These are phyloP conservation scores for Populus hybrid DNA, from an alignment of 441 rosid genomes.

Conservation along the genomic window DNA sequence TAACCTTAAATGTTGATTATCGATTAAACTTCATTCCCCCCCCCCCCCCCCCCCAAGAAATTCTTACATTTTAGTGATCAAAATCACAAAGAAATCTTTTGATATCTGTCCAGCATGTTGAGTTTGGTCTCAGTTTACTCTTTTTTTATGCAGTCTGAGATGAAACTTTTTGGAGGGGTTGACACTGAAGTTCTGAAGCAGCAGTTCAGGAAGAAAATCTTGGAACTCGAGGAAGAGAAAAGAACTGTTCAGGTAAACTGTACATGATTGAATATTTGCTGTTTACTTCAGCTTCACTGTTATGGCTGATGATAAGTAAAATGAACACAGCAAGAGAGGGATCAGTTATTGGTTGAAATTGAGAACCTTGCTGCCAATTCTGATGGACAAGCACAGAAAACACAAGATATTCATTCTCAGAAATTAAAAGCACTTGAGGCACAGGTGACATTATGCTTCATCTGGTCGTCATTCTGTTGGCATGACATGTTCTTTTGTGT, in stretches of 20 bases:
- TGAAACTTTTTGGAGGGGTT: conserved; percentile 81
- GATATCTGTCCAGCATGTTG: neutral
- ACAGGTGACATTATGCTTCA: conserved; percentile 43
- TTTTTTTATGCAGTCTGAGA: conserved; percentile 67
- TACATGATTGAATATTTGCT: neutral
- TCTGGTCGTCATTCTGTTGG: neutral
- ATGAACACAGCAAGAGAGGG: conserved; percentile 79
- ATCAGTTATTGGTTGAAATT: conserved; percentile 76
- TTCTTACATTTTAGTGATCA: neutral
- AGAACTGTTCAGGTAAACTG: conserved; percentile 66
- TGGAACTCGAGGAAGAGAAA: conserved; percentile 89
- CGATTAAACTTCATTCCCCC: too few relatives aligned
- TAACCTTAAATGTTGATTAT: too few relatives aligned
- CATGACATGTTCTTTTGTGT: neutral
- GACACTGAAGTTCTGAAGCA: conserved; percentile 76
- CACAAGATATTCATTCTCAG: conserved; percentile 80
- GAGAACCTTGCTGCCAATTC: conserved; percentile 74
- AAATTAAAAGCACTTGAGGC: conserved; percentile 83
- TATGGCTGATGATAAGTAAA: neutral
- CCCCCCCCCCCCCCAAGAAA: too few relatives aligned
- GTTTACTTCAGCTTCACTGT: neutral
- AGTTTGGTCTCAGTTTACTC: neutral
- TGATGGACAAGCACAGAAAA: conserved; percentile 63
- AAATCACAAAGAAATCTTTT: neutral
- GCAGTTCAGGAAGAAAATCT: conserved; percentile 91